A percentile compares a stretch with the other conserved stretches of the same genome.
phyloP scores from a whole-genome alignment of 2,329 filamentous ascomycete species.

The Aureobasidium sp. region DNA sequence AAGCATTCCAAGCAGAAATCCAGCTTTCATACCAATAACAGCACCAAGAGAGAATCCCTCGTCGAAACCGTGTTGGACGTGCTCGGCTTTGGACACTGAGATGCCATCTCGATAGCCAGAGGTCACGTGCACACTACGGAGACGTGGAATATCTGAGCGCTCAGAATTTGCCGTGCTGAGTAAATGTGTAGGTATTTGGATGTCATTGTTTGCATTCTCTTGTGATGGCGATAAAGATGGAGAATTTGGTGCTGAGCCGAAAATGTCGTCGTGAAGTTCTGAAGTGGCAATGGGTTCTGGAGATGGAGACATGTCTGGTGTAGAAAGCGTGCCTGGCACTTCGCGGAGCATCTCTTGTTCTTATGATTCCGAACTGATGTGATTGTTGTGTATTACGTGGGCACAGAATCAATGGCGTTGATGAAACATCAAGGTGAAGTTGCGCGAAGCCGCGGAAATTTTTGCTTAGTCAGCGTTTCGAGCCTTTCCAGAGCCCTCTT shows the following conservation, averaged over 20 bases:
- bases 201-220: constrained; percentile 1
- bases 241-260: constrained; percentile 38
- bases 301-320: not conserved
- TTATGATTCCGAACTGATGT: not conserved
- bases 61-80: constrained; percentile 84
- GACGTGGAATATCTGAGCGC: constrained; percentile 63
- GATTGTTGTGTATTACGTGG: not conserved
- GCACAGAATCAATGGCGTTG: not conserved
- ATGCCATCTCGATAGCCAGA: constrained; percentile 89
- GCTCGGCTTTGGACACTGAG: constrained; percentile 62
- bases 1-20: constrained; percentile 67
- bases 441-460: not conserved
- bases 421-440: not conserved
- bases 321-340: constrained; percentile 18
- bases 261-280: constrained; percentile 39
- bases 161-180: constrained; percentile 33
- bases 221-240: constrained; percentile 19
- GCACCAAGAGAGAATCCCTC: constrained; percentile 82
- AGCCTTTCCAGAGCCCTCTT: too few relatives aligned
- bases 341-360: constrained; percentile 24
- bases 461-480: not conserved
- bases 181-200: not conserved
- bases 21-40: constrained; percentile 65
- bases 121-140: constrained; percentile 70
- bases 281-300: constrained; percentile 5